Base-by-base conservation (phyloP, 2,329 filamentous ascomycete genomes). In the Diaporthe sp. region DNA sequence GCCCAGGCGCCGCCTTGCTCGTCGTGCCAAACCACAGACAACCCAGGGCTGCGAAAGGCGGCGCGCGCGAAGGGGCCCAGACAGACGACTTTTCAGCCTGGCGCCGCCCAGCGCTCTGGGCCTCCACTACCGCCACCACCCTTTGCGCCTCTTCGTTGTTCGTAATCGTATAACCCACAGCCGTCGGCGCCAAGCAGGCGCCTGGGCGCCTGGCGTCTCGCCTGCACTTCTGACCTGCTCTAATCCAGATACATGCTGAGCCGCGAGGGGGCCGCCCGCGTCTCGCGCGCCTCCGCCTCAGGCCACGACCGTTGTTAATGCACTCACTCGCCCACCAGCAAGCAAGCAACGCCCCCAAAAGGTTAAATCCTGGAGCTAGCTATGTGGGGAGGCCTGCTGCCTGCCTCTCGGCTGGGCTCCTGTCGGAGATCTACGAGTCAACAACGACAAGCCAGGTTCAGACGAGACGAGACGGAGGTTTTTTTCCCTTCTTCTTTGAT, bases 191-290 rank as follows among this genome's bases (percentile, higher is more conserved):
- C 65, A 70, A 37, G 55, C 65, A 9, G 49, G 65, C 65, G 46
- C 34, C 46, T 53, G 62, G 46, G 65, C 65, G 65, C 49, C 65
- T 55, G 65, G 46, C 65, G 46, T 70, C 65, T 42, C 65, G 65
- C 46, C 22, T 37, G 12, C 15, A 22, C 37, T 25, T n/a, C 31
- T 13, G 12, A 28, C 62, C 42, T 37, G 44, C 46, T 68, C 62
- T 68, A 68, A 28, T 28, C 65, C 65, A 53, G 13, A 68, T 53
- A 55, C 22, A 70, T 42, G 65, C 49, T 53, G 34, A 70, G 65
- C 65, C 46, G 65, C 65, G 65, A 55, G n/a, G 9, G 65, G 22
- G 34, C 34, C 15, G 46, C 46, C 17, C 62, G 62, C 46, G 49
- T 25, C n/a, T 68, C 31, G 28, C 62, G 62, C 62, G 44, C 34